phyloP scores from a whole-genome alignment of 2,329 filamentous ascomycete genomes.

The Apiospora saccharicola region DNA sequence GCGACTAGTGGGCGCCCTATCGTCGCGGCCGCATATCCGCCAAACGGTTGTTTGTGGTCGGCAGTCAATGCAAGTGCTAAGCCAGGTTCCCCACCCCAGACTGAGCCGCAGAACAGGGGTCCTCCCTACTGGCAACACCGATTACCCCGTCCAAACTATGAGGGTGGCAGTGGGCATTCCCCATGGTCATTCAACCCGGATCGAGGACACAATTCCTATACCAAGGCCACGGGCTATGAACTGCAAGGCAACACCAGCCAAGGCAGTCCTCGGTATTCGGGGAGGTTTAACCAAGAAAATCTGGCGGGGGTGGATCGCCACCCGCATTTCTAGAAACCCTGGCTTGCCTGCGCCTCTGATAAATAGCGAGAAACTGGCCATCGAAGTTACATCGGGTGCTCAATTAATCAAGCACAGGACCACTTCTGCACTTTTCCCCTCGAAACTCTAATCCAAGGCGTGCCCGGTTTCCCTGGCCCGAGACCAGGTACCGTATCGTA shows the following conservation, averaged over 20 bases:
- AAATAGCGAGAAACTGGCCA: not conserved
- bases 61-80: not conserved
- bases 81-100: slow-evolving; percentile 1
- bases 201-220: not conserved
- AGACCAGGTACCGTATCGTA: not conserved
- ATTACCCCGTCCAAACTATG: not conserved
- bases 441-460: not conserved
- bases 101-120: not conserved
- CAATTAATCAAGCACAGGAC: not conserved
- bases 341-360: not conserved
- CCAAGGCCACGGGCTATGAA: not conserved
- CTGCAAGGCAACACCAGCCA: not conserved
- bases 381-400: not conserved
- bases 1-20: not conserved
- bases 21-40: not conserved
- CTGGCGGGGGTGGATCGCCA: not conserved
- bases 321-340: not conserved
- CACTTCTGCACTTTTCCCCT: not conserved
- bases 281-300: not conserved
- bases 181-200: not conserved
- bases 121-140: not conserved
- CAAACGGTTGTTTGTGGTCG: not conserved
- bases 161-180: not conserved
- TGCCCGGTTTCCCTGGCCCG: not conserved
- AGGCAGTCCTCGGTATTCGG: not conserved